These are phyloP conservation scores for Diaporthe aspalathi DNA, from an alignment of 2,329 filamentous ascomycete genomes.

Conservation along the genomic window DNA sequence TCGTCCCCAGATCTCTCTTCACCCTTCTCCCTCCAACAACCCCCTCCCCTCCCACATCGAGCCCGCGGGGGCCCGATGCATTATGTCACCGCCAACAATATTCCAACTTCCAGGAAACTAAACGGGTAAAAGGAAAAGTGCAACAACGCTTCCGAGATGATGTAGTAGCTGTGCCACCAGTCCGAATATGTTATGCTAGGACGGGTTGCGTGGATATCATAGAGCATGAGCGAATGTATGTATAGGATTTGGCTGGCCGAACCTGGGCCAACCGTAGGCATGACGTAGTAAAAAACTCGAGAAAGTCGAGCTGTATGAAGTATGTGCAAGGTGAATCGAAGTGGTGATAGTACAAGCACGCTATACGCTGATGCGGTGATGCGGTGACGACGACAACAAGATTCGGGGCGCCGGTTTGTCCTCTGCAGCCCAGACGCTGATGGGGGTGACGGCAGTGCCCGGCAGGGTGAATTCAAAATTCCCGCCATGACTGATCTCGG, in stretches of 20 bases:
- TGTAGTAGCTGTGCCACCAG: constrained; percentile 30
- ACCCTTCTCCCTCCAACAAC: not conserved
- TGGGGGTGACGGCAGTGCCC: constrained; percentile 9
- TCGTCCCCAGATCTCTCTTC: not conserved
- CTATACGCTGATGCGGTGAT: constrained; percentile 28
- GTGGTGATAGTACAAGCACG: constrained; percentile 22
- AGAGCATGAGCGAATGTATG: constrained; percentile 37
- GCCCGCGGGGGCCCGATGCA: constrained; percentile 2
- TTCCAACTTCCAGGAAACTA: not conserved
- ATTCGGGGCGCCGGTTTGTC: not conserved
- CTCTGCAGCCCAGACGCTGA: not conserved
- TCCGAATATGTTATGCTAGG: constrained; percentile 22
- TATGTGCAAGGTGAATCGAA: constrained; percentile 40
- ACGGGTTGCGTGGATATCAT: constrained; percentile 37
- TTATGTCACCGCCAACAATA: not conserved
- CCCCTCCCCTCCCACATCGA: not conserved
- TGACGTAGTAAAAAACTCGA: not conserved
- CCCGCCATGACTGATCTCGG: not conserved
- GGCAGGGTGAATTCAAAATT: not conserved
- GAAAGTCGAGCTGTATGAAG: constrained; percentile 13
- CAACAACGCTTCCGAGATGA: constrained; percentile 31
- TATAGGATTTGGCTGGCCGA: constrained; percentile 25
- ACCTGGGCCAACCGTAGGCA: constrained; percentile 34
- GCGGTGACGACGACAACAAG: not conserved
- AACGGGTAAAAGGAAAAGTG: constrained; percentile 7